A percentile compares a stretch with the other conserved stretches of the same genome.
Conservation (phyloP, 495 filamentous ascomycete genomes). For the Aspergillus heteromorphus region DNA sequence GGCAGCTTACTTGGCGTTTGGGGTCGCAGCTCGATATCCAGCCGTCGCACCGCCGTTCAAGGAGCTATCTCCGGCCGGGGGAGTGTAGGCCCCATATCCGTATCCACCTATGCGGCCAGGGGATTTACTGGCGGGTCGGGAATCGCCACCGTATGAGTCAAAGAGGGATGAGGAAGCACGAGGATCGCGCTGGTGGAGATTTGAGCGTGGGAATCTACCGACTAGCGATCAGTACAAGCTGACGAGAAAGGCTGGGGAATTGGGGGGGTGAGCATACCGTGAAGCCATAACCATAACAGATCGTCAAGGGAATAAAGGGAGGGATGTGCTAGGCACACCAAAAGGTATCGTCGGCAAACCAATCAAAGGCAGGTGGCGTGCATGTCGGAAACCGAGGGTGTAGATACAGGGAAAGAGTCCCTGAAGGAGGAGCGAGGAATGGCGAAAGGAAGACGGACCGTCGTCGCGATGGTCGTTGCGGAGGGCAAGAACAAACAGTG, state of each 20-base stretch:
- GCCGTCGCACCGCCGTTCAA: conserved; percentile 27
- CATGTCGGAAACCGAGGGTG: not conserved
- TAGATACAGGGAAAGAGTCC: not conserved
- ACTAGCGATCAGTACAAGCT: not conserved
- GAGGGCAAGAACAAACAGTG: not conserved
- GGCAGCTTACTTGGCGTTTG: conserved; percentile 64
- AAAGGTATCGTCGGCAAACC: not conserved
- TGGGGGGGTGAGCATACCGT: conserved; percentile 17
- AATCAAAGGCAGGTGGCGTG: not conserved
- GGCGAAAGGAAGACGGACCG: not conserved
- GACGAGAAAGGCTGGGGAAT: not conserved
- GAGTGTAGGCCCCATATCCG: conserved; percentile 52
- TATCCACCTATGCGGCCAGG: conserved; percentile 46
- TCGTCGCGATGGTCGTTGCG: not conserved
- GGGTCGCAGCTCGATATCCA: conserved; percentile 64
- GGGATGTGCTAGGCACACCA: not conserved
- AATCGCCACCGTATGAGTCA: conserved; percentile 69
- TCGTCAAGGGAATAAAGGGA: not conserved
- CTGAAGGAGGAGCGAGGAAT: not conserved
- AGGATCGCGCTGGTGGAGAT: conserved; percentile 64
- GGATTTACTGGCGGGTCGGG: conserved; percentile 45
- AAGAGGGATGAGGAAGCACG: conserved; percentile 81
- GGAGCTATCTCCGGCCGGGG: conserved; percentile 39
- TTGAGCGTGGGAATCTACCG: conserved; percentile 48
- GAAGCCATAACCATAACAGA: conserved; percentile 29